These are phyloP conservation scores for Pinus tabuliformis DNA, from an alignment of 75 land plant species.

Conservation along the genomic window DNA sequence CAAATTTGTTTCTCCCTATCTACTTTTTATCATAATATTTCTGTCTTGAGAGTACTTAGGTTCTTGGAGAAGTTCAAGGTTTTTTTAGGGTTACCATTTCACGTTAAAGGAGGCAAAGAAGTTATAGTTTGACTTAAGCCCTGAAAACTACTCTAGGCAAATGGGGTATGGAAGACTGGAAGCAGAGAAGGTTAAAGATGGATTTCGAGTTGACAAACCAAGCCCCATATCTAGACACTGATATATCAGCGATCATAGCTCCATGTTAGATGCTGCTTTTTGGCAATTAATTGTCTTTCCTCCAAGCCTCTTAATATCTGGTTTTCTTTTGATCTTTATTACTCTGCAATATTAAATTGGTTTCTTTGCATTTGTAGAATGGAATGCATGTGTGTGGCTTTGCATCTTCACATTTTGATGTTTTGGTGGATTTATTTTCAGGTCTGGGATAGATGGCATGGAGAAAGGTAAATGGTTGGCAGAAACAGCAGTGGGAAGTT, in stretches of 20 bases:
- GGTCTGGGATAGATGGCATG: constrained; percentile 6
- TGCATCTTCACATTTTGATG: constrained; percentile 1
- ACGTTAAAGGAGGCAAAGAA: too few species aligned
- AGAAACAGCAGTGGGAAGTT: neutral
- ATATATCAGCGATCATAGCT: neutral
- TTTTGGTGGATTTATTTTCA: neutral
- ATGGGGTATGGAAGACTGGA: too few species aligned
- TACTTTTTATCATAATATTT: too few species aligned
- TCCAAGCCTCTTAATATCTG: neutral
- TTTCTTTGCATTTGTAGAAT: neutral
- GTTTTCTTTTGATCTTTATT: neutral
- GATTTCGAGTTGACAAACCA: neutral
- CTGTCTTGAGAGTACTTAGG: too few species aligned
- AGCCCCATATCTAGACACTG: neutral
- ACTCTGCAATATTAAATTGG: neutral
- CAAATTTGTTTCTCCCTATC: too few species aligned
- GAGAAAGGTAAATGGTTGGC: constrained; percentile 3
- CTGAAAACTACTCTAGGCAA: too few species aligned
- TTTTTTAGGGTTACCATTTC: too few species aligned
- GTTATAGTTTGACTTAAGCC: too few species aligned
- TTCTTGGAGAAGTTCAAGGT: too few species aligned
- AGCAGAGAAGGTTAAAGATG: neutral
- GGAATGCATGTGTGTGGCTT: neutral
- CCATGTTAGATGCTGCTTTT: neutral
- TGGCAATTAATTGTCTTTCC: too few species aligned